phyloP scores from a whole-genome alignment of 768 basidiomycete genomes.

The Suillus tomentosus region DNA sequence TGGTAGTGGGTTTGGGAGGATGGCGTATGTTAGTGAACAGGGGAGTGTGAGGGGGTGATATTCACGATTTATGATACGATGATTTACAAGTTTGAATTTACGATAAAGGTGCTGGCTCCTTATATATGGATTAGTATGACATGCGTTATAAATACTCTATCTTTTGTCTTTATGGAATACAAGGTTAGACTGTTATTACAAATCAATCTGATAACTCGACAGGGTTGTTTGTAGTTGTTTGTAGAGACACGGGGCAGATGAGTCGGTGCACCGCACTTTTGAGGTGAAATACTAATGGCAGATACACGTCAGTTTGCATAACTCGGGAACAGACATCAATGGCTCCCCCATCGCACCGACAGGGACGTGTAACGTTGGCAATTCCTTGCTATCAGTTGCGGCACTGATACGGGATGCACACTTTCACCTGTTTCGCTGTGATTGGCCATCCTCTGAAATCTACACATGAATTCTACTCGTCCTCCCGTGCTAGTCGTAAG shows the following conservation, averaged over 20 bases:
- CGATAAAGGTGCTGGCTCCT: slow-evolving; percentile 1
- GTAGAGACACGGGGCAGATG: no score
- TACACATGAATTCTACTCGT: not conserved
- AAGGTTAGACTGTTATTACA: not conserved
- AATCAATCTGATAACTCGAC: no score
- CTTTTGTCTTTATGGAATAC: not conserved
- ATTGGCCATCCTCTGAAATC: not conserved
- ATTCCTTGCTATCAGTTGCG: no score
- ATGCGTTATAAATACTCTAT: not conserved
- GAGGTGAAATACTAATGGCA: no score
- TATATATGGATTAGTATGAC: not conserved
- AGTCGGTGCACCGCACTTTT: no score
- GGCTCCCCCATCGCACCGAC: no score
- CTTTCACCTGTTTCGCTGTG: not conserved
- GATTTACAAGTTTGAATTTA: not conserved
- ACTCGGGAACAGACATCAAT: no score
- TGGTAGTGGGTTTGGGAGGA: not conserved
- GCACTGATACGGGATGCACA: no score
- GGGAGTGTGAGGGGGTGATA: slow-evolving; percentile 6
- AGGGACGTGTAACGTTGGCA: no score
- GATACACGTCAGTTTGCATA: no score
- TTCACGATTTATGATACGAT: not conserved
- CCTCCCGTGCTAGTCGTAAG: slow-evolving; percentile 13
- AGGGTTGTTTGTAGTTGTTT: no score
- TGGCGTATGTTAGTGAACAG: not conserved